Base-by-base conservation (phyloP, 2,329 filamentous ascomycete species). In the Uncinocarpus reesii region DNA sequence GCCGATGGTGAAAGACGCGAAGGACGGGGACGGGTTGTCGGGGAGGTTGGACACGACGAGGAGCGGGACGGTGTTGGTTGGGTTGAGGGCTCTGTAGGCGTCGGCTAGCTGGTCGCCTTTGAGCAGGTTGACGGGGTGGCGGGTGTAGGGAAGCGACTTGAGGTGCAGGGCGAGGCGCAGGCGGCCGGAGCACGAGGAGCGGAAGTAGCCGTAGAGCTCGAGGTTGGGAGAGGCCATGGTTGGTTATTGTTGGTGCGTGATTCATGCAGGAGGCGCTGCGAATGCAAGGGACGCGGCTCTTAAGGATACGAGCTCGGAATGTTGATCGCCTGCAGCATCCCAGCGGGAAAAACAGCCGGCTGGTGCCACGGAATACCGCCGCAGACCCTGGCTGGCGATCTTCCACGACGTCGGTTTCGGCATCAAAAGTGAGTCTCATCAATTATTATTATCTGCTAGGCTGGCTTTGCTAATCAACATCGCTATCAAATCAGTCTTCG, bases 111-210 rank as follows among this genome's bases (percentile, higher is more conserved):
- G 78, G 38, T 80, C 74, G 52, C 66, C 62, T 43, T 74, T 71
- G 51, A 78, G 66, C 4, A 80, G 71, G 56, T 80, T 75, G 58
- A 80, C 64, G 45, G 69, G 66, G 26, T 70, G 61, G 16, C 67
- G 61, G 5, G 68, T 67, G 54, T 74, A 75, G 2, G 65, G 54
- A 45, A 81, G 69, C 18, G 58, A 58, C 55, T 82, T 82, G 43
- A 78, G 65, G 48, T 75, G 65, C 1, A 80, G 65, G 8, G 77
- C 76, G 51, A 81, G 81, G 38, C 77, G 77, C 4, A 83, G 65
- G 10, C 79, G 74, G 0, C 74, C 77, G 1, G 77, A 76, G 64
- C 78, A 82, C 13, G 77, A 80, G 41, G 79, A 82, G 53, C 76
- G 71, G 63, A 76, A 80, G 65, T 80, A 81, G 52, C 71, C 75